These are phyloP conservation scores for Angophora floribunda DNA, from an alignment of 345 rosid genomes.

Conservation along the genomic window DNA sequence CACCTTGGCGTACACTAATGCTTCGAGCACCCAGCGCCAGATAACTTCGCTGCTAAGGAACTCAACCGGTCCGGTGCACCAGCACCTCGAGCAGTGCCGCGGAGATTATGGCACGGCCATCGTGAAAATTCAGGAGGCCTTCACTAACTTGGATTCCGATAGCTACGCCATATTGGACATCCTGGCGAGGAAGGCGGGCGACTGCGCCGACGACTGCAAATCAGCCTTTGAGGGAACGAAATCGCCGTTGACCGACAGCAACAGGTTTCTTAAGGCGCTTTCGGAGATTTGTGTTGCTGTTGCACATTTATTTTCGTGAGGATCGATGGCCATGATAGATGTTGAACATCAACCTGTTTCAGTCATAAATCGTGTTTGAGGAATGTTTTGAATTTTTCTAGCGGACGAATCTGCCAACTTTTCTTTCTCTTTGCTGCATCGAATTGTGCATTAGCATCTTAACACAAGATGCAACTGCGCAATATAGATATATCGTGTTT, in stretches of 20 bases:
- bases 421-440: neutral
- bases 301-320: neutral
- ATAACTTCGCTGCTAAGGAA: neutral
- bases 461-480: too few relatives aligned
- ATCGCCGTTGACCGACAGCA: neutral
- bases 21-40: neutral
- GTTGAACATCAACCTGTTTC: neutral
- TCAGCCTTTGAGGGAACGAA: neutral
- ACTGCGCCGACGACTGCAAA: neutral
- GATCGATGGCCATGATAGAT: neutral
- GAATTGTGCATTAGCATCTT: neutral
- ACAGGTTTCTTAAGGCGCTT: neutral
- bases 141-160: slow-evolving; percentile 6
- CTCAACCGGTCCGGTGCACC: neutral
- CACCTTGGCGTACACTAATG: slow-evolving; percentile 1
- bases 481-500: neutral
- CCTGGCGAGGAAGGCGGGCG: neutral
- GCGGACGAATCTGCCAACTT: neutral
- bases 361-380: neutral
- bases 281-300: slow-evolving; percentile 1
- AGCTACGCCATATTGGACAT: neutral
- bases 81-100: slow-evolving; percentile 3
- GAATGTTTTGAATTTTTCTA: neutral
- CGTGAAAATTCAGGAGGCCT: neutral
- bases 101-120: neutral